Evolutionary conservation across 768 basidiomycete genomes (phyloP).

Genomic region (Pulveroboletus sp.): DNA sequence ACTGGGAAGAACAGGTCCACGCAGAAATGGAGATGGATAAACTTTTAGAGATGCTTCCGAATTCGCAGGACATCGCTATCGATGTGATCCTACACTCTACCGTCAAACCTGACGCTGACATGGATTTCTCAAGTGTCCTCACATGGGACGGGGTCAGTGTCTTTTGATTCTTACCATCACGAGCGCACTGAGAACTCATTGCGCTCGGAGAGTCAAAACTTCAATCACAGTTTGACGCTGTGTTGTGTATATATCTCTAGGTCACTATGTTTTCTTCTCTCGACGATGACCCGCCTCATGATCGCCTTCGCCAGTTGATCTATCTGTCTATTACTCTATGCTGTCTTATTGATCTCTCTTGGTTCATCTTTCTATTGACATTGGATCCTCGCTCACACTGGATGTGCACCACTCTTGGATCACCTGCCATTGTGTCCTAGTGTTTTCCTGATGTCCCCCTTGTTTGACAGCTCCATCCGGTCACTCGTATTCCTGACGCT

Average conservation of each 20-base stretch:
- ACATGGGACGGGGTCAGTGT: constrained; percentile 28
- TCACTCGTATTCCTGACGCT: constrained; percentile 18
- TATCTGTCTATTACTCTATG: constrained; percentile 28
- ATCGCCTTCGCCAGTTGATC: constrained; percentile 12
- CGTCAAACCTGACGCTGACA: constrained; percentile 21
- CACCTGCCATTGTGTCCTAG: background rate
- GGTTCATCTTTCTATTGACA: constrained; percentile 8
- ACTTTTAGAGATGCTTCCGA: constrained; percentile 51
- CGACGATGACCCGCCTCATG: constrained; percentile 13
- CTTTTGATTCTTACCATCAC: constrained; percentile 14
- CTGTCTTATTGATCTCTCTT: constrained; percentile 20
- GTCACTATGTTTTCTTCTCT: constrained; percentile 12
- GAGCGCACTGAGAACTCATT: constrained; percentile 1
- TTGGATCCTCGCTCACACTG: background rate
- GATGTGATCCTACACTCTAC: constrained; percentile 20
- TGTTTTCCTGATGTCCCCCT: background rate
- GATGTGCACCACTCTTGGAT: constrained; percentile 1
- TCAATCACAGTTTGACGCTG: constrained; percentile 5
- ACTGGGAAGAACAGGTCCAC: constrained; percentile 26
- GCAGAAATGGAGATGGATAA: constrained; percentile 58
- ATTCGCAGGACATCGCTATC: constrained; percentile 25
- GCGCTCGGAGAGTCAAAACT: constrained; percentile 18
- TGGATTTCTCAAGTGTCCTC: constrained; percentile 27
- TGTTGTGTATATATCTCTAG: constrained; percentile 5
- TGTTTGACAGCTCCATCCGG: constrained; percentile 1